A percentile compares a stretch with the other conserved stretches of the same genome.
Conservation (phyloP, 805 yeast species). For the Pichia pseudocactophila region DNA sequence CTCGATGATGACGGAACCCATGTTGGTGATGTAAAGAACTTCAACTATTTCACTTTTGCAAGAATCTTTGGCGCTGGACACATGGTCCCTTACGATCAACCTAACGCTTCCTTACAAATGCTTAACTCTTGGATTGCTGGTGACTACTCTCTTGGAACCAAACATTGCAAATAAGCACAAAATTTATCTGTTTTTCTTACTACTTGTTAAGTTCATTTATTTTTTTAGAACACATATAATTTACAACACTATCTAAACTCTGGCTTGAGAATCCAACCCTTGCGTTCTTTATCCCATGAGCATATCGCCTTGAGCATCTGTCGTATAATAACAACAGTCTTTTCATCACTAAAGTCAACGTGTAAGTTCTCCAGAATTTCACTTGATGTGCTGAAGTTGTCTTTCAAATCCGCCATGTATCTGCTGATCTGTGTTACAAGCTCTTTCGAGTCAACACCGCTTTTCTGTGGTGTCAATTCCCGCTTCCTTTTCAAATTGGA, state of each 20-base stretch:
- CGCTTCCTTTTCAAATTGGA: conserved; percentile 35
- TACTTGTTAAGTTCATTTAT: not conserved
- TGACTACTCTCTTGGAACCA: conserved; percentile 31
- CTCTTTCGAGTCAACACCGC: conserved; percentile 10
- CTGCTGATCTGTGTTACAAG: conserved; percentile 19
- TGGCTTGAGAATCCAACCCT: conserved; percentile 59
- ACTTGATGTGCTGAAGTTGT: conserved; percentile 25
- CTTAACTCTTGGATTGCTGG: conserved; percentile 69
- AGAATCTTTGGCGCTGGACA: conserved; percentile 81
- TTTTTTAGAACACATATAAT: not conserved
- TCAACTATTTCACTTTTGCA: conserved; percentile 62
- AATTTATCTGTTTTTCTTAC: not conserved
- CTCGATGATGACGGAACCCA: conserved; percentile 28
- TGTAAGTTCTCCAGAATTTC: conserved; percentile 22
- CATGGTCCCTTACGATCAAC: conserved; percentile 89
- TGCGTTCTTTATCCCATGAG: conserved; percentile 47
- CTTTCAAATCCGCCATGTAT: conserved; percentile 23
- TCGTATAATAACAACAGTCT: conserved; percentile 52
- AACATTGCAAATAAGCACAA: conserved; percentile 6
- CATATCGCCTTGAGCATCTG: conserved; percentile 64
- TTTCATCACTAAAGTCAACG: conserved; percentile 35
- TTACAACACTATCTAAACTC: conserved; percentile 32
- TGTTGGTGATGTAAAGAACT: conserved; percentile 71
- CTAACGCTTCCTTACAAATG: conserved; percentile 60
- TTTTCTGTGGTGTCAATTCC: conserved; percentile 17